These are phyloP conservation scores for Tolypocladium endophyticum DNA, from an alignment of 2,329 filamentous ascomycete species.

Conservation along the genomic window DNA sequence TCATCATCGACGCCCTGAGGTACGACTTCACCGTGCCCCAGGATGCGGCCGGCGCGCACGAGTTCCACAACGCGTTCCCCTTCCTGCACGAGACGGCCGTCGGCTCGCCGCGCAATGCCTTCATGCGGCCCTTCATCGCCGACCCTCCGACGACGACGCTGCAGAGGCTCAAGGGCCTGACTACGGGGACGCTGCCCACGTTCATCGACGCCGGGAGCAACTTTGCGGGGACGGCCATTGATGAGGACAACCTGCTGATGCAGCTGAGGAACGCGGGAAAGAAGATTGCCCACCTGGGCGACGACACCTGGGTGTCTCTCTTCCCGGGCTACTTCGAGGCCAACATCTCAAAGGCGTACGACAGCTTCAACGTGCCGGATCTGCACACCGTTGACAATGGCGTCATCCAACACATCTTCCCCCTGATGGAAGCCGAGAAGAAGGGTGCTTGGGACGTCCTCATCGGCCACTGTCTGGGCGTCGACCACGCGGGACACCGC, in stretches of 20 bases:
- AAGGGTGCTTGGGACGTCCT: slow-evolving; percentile 80
- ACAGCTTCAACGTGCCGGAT: slow-evolving; percentile 98
- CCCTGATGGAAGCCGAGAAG: slow-evolving; percentile 58
- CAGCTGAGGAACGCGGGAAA: slow-evolving; percentile 54
- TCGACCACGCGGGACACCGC: slow-evolving; percentile 92
- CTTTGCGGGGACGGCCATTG: slow-evolving; percentile 89
- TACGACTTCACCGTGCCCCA: slow-evolving; percentile 92
- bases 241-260: slow-evolving; percentile 74
- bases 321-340: slow-evolving; percentile 91
- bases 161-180: slow-evolving; percentile 85
- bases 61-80: slow-evolving; percentile 79
- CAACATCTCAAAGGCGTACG: slow-evolving; percentile 78
- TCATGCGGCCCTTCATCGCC: slow-evolving; percentile 89
- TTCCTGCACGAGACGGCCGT: slow-evolving; percentile 76
- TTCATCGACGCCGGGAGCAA: slow-evolving; percentile 92
- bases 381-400: slow-evolving; percentile 94
- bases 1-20: slow-evolving; percentile 85
- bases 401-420: slow-evolving; percentile 82
- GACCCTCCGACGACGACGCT: slow-evolving; percentile 92
- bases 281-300: slow-evolving; percentile 86
- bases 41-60: slow-evolving; percentile 27
- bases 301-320: slow-evolving; percentile 91
- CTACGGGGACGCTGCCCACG: slow-evolving; percentile 87
- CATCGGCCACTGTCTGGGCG: slow-evolving; percentile 86
- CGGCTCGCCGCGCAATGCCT: slow-evolving; percentile 66